Conservation (phyloP, 148 eudicot species). For the Limonium bicolor region DNA sequence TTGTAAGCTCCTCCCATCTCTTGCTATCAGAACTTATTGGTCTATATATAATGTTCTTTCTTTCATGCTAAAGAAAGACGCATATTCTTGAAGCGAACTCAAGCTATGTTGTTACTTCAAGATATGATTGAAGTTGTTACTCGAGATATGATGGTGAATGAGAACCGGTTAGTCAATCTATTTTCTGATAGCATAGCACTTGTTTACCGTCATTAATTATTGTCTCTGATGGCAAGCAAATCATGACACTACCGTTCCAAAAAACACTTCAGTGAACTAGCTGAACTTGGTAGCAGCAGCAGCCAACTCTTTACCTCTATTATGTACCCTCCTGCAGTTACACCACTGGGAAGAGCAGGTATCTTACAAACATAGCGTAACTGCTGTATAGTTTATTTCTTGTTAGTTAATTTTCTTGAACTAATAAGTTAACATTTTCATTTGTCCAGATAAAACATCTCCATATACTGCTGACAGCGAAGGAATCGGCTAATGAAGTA, state of each 20-base stretch:
- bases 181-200: conserved; percentile 4
- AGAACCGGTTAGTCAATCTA: conserved; percentile 47
- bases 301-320: conserved; percentile 71
- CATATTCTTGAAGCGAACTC: conserved; percentile 59
- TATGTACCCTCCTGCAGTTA: conserved; percentile 53
- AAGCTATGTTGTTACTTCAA: conserved; percentile 81
- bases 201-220: no score
- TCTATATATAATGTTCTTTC: no score
- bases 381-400: no score
- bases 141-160: conserved; percentile 76
- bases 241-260: background rate
- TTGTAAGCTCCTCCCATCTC: no score
- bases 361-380: background rate
- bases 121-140: conserved; percentile 96
- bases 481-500: conserved; percentile 6
- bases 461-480: conserved; percentile 1
- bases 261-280: conserved; percentile 42
- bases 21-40: no score
- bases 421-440: conserved; percentile 1
- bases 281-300: conserved; percentile 55
- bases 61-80: conserved; percentile 52
- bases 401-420: no score
- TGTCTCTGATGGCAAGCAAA: conserved; percentile 1
- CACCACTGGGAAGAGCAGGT: conserved; percentile 97
- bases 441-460: conserved; percentile 10